Conservation (phyloP, 495 filamentous ascomycete species). For the Immersiella caudata region DNA sequence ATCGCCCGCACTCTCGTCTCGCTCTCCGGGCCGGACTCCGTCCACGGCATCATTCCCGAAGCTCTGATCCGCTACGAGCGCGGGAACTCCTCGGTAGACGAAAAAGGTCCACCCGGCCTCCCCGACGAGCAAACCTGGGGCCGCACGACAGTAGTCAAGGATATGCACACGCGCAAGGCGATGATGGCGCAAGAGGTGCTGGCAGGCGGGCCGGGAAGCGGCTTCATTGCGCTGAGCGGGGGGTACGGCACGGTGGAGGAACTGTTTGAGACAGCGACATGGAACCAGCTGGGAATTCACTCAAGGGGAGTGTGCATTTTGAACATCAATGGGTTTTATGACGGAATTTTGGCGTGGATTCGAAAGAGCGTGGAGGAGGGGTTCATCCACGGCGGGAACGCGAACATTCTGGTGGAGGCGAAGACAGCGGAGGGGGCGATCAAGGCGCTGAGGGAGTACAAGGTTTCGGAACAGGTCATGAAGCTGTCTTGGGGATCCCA, state of each 20-base stretch:
- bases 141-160: slow-evolving; percentile 79
- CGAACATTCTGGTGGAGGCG: slow-evolving; percentile 76
- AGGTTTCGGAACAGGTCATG: slow-evolving; percentile 69
- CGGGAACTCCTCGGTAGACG: slow-evolving; percentile 38
- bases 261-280: slow-evolving; percentile 93
- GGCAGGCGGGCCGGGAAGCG: slow-evolving; percentile 75
- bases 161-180: slow-evolving; percentile 94
- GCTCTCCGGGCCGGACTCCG: slow-evolving; percentile 76
- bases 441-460: slow-evolving; percentile 70
- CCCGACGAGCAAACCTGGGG: slow-evolving; percentile 76
- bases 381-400: slow-evolving; percentile 71
- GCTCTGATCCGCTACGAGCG: slow-evolving; percentile 84
- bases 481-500: slow-evolving; percentile 81
- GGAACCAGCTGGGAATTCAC: slow-evolving; percentile 98
- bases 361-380: slow-evolving; percentile 73
- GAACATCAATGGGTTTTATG: slow-evolving; percentile 89
- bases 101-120: slow-evolving; percentile 30
- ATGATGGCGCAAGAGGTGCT: slow-evolving; percentile 89
- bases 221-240: slow-evolving; percentile 87
- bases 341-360: slow-evolving; percentile 84
- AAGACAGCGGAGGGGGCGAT: slow-evolving; percentile 70
- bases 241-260: slow-evolving; percentile 97
- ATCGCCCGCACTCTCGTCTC: slow-evolving; percentile 83
- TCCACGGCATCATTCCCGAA: slow-evolving; percentile 90
- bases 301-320: slow-evolving; percentile 74